phyloP scores from a whole-genome alignment of 2,329 filamentous ascomycete genomes.

The Pseudogymnoascus sp. region DNA sequence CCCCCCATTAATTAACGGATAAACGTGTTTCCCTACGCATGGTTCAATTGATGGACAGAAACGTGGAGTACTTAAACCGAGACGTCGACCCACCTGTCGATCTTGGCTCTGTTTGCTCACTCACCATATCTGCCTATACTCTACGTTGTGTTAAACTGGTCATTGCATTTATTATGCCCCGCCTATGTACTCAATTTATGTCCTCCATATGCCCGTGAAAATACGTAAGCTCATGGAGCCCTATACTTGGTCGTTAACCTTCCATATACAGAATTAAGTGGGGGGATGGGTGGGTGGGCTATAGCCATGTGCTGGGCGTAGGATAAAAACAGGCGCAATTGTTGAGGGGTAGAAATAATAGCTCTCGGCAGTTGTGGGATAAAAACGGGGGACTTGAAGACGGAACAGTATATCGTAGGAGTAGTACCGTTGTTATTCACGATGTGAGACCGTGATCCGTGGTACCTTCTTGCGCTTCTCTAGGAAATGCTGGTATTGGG shows the following conservation, averaged over 20 bases:
- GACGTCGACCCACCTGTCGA: neutral
- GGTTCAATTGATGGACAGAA: neutral
- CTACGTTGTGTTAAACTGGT: neutral
- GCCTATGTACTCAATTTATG: neutral
- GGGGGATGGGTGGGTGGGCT: no score
- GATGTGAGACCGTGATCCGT: neutral
- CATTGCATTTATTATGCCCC: neutral
- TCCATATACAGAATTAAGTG: no score
- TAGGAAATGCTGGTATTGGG: neutral
- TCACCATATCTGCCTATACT: neutral
- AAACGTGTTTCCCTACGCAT: neutral
- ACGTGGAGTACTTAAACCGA: neutral
- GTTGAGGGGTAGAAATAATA: neutral
- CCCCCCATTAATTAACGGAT: neutral
- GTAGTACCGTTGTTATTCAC: neutral
- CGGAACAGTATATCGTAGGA: neutral
- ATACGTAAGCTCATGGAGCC: neutral
- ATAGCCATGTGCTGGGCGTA: neutral
- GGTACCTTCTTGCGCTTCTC: neutral
- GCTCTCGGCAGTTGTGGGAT: neutral
- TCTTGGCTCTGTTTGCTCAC: neutral
- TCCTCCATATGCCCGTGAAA: neutral
- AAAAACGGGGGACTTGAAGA: neutral
- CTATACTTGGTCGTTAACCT: neutral
- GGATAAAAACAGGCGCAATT: neutral